A percentile compares a stretch with the other conserved stretches of the same genome.
Evolutionary conservation across 2,329 filamentous ascomycete genomes (phyloP).

Genomic region (Lachnellula arida): DNA sequence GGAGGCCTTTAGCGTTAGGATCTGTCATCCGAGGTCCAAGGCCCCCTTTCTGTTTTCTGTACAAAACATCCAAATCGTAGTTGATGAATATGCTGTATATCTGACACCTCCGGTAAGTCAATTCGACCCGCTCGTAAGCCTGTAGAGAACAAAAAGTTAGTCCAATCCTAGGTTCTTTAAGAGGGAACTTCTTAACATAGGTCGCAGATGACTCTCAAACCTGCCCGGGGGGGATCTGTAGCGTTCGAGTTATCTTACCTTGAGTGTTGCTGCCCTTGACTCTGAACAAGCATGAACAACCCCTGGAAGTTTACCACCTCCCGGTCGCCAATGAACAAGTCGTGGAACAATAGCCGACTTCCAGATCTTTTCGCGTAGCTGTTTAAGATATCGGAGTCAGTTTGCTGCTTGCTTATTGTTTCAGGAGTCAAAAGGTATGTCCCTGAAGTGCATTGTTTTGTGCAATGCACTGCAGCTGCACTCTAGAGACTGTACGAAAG

Average conservation of each 20-base stretch:
- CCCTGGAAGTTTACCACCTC: not conserved
- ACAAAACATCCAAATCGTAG: not conserved
- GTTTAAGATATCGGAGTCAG: no score
- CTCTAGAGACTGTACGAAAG: no score
- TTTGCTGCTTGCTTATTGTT: no score
- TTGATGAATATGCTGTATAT: not conserved
- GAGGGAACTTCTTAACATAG: no score
- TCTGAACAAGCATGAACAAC: not conserved
- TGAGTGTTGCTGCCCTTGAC: not conserved
- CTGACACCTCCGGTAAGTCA: not conserved
- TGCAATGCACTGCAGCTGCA: no score
- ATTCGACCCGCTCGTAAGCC: not conserved
- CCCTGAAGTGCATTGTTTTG: no score
- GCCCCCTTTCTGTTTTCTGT: not conserved
- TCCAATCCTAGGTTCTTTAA: not conserved
- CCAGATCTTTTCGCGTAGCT: not conserved
- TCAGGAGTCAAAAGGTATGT: no score
- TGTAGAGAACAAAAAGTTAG: not conserved
- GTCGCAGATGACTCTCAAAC: no score
- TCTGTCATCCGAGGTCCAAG: not conserved
- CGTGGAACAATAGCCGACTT: not conserved
- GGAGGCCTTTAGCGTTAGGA: not conserved
- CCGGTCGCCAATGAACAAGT: not conserved
- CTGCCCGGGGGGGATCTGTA: no score
- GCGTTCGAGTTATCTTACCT: not conserved